A percentile compares a stretch with the other conserved stretches of the same genome.
Evolutionary conservation across 2,329 filamentous ascomycete genomes (phyloP).

Genomic region (Tolypocladium paradoxum): DNA sequence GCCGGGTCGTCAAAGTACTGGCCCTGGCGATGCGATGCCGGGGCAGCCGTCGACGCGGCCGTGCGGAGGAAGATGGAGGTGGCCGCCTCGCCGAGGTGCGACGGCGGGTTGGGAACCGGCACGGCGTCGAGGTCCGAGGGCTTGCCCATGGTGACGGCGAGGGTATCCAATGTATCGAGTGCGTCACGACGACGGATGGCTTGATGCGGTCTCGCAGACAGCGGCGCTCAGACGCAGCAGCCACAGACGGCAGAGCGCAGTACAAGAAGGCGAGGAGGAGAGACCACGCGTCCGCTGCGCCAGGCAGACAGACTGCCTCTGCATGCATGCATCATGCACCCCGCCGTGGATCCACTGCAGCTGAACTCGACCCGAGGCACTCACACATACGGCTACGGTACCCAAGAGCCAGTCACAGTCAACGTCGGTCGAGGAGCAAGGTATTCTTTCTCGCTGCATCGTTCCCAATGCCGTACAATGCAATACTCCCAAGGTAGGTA

Average conservation of each 20-base stretch:
- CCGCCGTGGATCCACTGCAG: neutral
- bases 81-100: conserved; percentile 14
- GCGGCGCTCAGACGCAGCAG: neutral
- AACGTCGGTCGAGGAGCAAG: too few relatives aligned
- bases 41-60: neutral
- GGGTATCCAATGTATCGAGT: neutral
- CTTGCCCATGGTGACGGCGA: conserved; percentile 14
- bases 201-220: neutral
- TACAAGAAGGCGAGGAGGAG: neutral
- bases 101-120: conserved; percentile 5
- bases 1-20: conserved; percentile 26
- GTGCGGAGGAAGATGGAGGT: neutral
- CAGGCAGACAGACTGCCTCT: too few relatives aligned
- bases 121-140: conserved; percentile 6
- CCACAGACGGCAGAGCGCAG: too few relatives aligned
- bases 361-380: too few relatives aligned
- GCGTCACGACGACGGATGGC: neutral
- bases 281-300: neutral
- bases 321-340: neutral
- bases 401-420: too few relatives aligned
- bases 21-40: conserved; percentile 11
- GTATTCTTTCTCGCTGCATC: too few relatives aligned
- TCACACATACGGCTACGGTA: too few relatives aligned
- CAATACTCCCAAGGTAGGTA: too few relatives aligned
- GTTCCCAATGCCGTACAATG: too few relatives aligned